Percentiles rank a stretch among this genome's conserved stretches.
phyloP scores from a whole-genome alignment of 768 basidiomycete genomes.

The Tylopilus rubrobrunneus region DNA sequence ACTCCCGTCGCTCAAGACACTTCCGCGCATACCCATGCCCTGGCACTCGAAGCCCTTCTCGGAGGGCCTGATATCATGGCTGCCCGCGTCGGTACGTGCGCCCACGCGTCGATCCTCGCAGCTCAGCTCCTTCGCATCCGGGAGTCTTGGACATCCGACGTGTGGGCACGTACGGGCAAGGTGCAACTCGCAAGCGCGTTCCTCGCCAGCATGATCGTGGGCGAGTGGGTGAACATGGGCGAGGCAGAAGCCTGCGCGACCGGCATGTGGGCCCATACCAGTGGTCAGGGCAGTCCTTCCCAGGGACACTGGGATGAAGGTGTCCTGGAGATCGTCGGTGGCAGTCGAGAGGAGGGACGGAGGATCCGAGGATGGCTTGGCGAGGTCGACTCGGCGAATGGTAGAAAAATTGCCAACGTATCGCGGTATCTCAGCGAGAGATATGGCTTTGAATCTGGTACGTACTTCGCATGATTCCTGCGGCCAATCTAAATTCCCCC shows the following conservation, averaged over 20 bases:
- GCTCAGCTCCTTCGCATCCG: constrained; percentile 76
- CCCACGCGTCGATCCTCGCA: constrained; percentile 64
- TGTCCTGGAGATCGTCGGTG: constrained; percentile 74
- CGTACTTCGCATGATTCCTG: neutral
- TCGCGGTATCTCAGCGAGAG: constrained; percentile 76
- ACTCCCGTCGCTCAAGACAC: constrained; percentile 77
- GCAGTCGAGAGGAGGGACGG: constrained; percentile 68
- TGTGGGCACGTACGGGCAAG: constrained; percentile 74
- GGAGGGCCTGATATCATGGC: constrained; percentile 80
- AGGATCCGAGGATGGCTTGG: constrained; percentile 76
- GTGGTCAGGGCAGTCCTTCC: constrained; percentile 24
- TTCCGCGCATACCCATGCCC: constrained; percentile 74
- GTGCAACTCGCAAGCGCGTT: constrained; percentile 78
- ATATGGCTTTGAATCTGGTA: constrained; percentile 77
- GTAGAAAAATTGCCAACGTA: constrained; percentile 59
- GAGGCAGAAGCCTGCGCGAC: constrained; percentile 77
- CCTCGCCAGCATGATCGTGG: constrained; percentile 64
- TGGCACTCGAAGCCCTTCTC: constrained; percentile 69
- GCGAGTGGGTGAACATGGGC: constrained; percentile 67
- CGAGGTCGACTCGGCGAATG: constrained; percentile 71
- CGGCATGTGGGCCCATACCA: constrained; percentile 66
- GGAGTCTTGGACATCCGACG: constrained; percentile 73
- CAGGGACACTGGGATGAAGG: constrained; percentile 74
- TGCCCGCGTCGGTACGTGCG: constrained; percentile 68
- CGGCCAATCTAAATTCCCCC: neutral